Base-by-base conservation (phyloP, 768 basidiomycete genomes). In the Collybia sordida region DNA sequence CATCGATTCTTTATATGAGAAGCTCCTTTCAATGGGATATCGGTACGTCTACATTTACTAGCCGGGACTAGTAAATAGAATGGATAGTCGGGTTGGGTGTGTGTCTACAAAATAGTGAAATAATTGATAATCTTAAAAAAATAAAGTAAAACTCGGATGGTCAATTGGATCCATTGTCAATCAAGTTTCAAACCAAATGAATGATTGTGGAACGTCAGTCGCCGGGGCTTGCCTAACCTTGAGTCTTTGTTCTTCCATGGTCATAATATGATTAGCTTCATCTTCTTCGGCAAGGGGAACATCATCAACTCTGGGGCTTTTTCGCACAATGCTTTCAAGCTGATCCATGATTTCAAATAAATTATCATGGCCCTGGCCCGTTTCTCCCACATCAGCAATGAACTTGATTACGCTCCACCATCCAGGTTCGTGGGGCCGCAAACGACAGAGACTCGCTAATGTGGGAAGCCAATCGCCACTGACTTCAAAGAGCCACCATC, bases 401-500 rank as follows among this genome's bases (percentile, higher is more conserved):
- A 65, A 52, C 25, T 55, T 60, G 19, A 69, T 60, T 2, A 72
- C 65, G 34, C 55, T 63, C 14, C 41, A 55, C 72, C 73, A 73
- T 19, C 63, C 57, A 9, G 51, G 49, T 42, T 68, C 65, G 5
- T 64, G 52, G 1, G 73, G 70, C 24, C 66, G 60, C 14, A 68
- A 56, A 12, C 54, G 46, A 47, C 67, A 72, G 4, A 75, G 59
- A 15, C 61, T 56, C 9, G 71, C 63, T 2, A 75, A 58, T 3
- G 71, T 61, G 3, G 71, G 67, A 17, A 68, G 49, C 72, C 72
- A 75, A 21, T 63, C 59, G 11, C 65, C 64, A 11, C 64, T 66
- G 9, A 72, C 66, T 45, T 74, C 73, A 5, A 65, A 57, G 0
- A 72, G 50, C 72, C 71, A 73, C 72, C 70, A 74, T 18, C 62